Evolutionary conservation across 257 asterid species (phyloP).

Genomic region (Nicotiana benthamiana): DNA sequence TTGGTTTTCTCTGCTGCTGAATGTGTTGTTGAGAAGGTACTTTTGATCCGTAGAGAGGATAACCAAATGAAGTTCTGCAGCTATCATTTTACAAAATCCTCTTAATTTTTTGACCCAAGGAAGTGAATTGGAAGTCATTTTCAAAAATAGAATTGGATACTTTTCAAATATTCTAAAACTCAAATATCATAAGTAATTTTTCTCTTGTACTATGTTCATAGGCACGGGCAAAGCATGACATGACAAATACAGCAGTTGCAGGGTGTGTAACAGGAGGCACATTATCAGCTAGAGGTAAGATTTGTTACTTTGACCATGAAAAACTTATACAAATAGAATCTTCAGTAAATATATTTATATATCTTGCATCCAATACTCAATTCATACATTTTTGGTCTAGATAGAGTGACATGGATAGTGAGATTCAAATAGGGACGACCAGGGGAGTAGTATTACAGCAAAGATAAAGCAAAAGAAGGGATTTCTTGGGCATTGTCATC

Average conservation of each 20-base stretch:
- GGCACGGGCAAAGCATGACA: slow-evolving; percentile 93
- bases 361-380: not conserved
- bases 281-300: slow-evolving; percentile 73
- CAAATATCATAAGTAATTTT: not conserved
- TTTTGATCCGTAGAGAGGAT: not conserved
- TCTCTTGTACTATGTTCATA: slow-evolving; percentile 23
- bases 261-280: slow-evolving; percentile 91
- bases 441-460: not conserved
- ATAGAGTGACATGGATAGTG: not conserved
- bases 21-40: slow-evolving; percentile 76
- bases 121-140: not conserved
- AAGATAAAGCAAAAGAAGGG: not conserved
- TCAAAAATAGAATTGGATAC: not conserved
- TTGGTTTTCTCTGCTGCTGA: slow-evolving; percentile 81
- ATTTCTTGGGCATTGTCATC: not conserved
- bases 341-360: not conserved
- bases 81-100: not conserved
- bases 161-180: not conserved
- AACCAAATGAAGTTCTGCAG: not conserved
- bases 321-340: not conserved
- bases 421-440: not conserved
- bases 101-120: not conserved
- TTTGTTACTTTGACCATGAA: not conserved
- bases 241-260: slow-evolving; percentile 81
- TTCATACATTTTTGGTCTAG: not conserved